Evolutionary conservation across 306 rosid genomes (phyloP).

Genomic region (Prunus fruticosa): DNA sequence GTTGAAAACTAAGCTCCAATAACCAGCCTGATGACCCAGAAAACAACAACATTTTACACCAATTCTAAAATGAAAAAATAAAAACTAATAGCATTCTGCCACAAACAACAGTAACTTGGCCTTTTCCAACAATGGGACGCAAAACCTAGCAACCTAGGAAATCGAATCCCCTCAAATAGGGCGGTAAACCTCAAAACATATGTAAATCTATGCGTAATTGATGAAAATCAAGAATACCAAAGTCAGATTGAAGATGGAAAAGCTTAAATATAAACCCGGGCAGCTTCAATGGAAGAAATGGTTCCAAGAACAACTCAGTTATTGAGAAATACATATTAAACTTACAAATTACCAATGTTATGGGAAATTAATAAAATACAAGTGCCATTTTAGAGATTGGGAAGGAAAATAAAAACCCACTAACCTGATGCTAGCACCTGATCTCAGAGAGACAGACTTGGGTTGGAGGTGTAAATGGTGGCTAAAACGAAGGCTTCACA

Average conservation of each 20-base stretch:
- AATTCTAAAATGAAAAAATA: background rate
- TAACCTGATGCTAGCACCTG: slow-evolving; percentile 7
- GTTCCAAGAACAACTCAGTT: background rate
- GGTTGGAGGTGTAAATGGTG: background rate
- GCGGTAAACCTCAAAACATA: background rate
- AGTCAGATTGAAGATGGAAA: background rate
- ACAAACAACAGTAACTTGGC: background rate
- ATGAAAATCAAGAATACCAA: background rate
- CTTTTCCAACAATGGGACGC: background rate
- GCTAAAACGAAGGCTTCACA: background rate
- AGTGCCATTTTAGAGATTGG: background rate
- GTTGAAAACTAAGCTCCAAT: background rate
- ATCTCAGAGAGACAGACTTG: slow-evolving; percentile 6
- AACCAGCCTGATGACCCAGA: background rate
- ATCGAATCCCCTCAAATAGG: background rate
- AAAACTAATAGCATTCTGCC: background rate
- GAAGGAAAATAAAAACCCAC: background rate
- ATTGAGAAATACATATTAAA: background rate
- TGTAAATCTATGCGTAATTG: background rate
- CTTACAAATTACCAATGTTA: background rate
- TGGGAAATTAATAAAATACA: background rate
- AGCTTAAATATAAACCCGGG: background rate
- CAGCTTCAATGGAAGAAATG: background rate
- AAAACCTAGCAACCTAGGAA: background rate
- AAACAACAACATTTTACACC: background rate